phyloP scores from a whole-genome alignment of 768 basidiomycete species.

The Hypholoma fasciculare region DNA sequence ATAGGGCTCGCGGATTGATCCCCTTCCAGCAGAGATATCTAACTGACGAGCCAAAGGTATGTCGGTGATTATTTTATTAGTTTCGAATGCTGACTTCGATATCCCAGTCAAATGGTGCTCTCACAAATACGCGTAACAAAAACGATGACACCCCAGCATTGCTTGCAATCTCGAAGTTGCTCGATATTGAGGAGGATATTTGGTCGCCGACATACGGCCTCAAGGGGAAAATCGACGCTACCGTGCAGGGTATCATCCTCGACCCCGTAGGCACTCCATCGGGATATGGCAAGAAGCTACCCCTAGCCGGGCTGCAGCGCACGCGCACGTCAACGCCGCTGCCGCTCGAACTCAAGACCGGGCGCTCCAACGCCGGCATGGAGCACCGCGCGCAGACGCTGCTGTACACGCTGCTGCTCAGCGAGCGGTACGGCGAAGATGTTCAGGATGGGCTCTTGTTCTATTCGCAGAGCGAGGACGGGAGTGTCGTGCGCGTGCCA shows the following conservation, averaged over 20 bases:
- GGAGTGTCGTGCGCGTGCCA: slow-evolving; percentile 76
- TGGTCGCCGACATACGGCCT: slow-evolving; percentile 95
- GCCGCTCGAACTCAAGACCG: slow-evolving; percentile 98
- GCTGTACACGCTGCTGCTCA: slow-evolving; percentile 89
- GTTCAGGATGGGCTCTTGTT: slow-evolving; percentile 86
- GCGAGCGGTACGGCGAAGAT: slow-evolving; percentile 85
- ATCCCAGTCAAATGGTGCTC: slow-evolving; percentile 56
- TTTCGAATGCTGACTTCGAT: not conserved
- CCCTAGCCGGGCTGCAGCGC: slow-evolving; percentile 5
- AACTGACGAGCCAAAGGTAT: slow-evolving; percentile 61
- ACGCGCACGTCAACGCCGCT: slow-evolving; percentile 41
- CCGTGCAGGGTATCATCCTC: slow-evolving; percentile 66
- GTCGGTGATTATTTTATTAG: not conserved
- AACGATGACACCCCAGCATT: slow-evolving; percentile 47
- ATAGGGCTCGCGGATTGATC: slow-evolving; percentile 62
- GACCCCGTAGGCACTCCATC: slow-evolving; percentile 26
- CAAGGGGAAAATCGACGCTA: slow-evolving; percentile 95
- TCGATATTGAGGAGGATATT: slow-evolving; percentile 96
- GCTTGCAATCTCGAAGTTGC: slow-evolving; percentile 72
- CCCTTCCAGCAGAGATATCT: slow-evolving; percentile 71
- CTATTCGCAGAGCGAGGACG: slow-evolving; percentile 85
- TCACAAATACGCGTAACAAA: slow-evolving; percentile 66
- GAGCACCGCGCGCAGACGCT: slow-evolving; percentile 98
- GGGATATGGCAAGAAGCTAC: not conserved
- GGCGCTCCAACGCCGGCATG: slow-evolving; percentile 70